A percentile compares a stretch with the other conserved stretches of the same genome.
Conservation (phyloP, 1,284 basidiomycete genomes). For the Xerocomus nothofagi region DNA sequence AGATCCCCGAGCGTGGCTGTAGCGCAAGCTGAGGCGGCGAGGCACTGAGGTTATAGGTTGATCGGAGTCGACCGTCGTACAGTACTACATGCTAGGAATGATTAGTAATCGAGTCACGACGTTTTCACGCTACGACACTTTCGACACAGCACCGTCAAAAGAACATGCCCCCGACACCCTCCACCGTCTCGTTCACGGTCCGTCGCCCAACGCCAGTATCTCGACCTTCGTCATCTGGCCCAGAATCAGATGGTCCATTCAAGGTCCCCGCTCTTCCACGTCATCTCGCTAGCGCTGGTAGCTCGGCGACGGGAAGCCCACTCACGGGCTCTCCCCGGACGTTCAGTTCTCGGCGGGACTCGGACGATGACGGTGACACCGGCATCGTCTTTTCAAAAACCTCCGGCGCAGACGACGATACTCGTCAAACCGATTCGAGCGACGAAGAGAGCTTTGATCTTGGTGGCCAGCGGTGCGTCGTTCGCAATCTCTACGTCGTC, state of each 20-base stretch:
- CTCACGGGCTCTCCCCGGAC: slow-evolving; percentile 48
- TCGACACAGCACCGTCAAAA: no score
- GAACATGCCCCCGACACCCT: slow-evolving; percentile 25
- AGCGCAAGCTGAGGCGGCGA: no score
- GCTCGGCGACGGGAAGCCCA: slow-evolving; percentile 54
- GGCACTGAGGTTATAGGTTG: no score
- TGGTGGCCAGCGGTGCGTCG: slow-evolving; percentile 75
- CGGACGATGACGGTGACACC: slow-evolving; percentile 27
- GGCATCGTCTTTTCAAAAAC: slow-evolving; percentile 28
- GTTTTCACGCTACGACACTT: no score
- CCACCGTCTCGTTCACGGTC: slow-evolving; percentile 72
- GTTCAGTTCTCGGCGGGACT: slow-evolving; percentile 41
- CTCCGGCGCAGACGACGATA: slow-evolving; percentile 25
- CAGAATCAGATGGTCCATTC: slow-evolving; percentile 57
- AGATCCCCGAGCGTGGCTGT: no score
- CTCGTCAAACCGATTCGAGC: slow-evolving; percentile 48
- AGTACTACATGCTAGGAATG: no score
- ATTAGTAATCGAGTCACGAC: no score
- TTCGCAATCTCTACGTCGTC: slow-evolving; percentile 11
- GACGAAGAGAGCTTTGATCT: slow-evolving; percentile 62
- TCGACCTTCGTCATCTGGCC: slow-evolving; percentile 55
- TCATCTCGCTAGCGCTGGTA: slow-evolving; percentile 38
- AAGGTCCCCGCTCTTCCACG: slow-evolving; percentile 60
- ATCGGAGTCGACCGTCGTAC: no score
- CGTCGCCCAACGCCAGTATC: slow-evolving; percentile 67